Conservation (phyloP, 2,329 filamentous ascomycete genomes). For the Zymoseptoria passerinii region DNA sequence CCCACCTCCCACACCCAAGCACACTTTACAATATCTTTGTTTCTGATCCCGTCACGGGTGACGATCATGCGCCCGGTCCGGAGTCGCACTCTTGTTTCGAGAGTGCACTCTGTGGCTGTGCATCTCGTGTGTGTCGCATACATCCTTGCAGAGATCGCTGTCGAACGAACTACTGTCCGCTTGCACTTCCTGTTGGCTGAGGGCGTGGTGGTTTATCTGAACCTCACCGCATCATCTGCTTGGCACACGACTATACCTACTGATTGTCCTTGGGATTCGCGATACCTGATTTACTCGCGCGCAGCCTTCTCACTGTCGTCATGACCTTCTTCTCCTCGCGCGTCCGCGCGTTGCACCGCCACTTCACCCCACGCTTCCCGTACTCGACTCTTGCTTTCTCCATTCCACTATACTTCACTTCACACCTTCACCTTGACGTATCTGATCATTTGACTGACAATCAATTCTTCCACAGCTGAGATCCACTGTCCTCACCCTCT, state of each 20-base stretch:
- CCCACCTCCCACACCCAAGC: constrained; percentile 14
- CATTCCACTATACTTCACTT: neutral
- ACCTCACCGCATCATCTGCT: constrained; percentile 1
- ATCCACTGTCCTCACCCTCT: constrained; percentile 73
- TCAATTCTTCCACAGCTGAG: constrained; percentile 52
- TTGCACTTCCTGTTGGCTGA: neutral
- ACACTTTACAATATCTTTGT: constrained; percentile 18
- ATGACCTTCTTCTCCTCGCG: constrained; percentile 2
- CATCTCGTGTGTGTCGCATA: neutral
- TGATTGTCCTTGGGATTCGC: neutral
- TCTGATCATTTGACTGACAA: constrained; percentile 24
- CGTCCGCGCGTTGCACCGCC: neutral
- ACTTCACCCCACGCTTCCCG: neutral
- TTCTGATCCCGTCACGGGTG: constrained; percentile 6
- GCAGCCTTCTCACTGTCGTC: constrained; percentile 1
- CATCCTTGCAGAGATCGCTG: neutral
- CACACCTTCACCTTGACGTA: neutral
- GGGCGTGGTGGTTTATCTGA: constrained; percentile 4
- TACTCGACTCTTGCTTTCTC: neutral
- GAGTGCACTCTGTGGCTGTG: neutral
- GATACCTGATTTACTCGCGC: neutral
- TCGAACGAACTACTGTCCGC: neutral
- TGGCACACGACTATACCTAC: neutral
- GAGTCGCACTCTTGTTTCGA: constrained; percentile 10
- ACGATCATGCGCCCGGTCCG: constrained; percentile 15